Evolutionary conservation across 1,284 basidiomycete species (phyloP).

Genomic region (Leucoagaricus sp.): DNA sequence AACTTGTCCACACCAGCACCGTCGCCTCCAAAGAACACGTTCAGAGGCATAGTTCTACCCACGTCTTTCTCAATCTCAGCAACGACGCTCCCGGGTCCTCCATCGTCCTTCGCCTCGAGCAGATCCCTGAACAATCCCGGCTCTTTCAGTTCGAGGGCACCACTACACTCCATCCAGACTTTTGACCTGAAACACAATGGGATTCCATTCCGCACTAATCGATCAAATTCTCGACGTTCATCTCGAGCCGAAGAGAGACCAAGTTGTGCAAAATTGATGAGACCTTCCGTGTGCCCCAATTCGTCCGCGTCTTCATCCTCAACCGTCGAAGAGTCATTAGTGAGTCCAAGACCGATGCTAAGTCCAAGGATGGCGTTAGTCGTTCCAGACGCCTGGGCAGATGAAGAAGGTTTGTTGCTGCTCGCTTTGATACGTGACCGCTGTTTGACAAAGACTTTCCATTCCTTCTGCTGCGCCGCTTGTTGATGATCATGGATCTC

Average conservation of each 20-base stretch:
- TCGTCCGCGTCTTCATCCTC: constrained; percentile 69
- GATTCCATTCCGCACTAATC: constrained; percentile 82
- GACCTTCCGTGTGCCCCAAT: constrained; percentile 68
- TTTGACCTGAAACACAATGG: constrained; percentile 88
- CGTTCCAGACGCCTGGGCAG: constrained; percentile 29
- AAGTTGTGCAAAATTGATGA: constrained; percentile 90
- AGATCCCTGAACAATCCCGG: constrained; percentile 92
- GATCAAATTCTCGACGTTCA: constrained; percentile 79
- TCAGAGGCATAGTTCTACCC: constrained; percentile 90
- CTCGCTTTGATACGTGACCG: constrained; percentile 41
- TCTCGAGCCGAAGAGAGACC: constrained; percentile 73
- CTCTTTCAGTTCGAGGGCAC: constrained; percentile 88
- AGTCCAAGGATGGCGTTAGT: constrained; percentile 67
- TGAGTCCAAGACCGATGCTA: constrained; percentile 1
- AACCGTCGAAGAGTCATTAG: not conserved
- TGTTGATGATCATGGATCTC: constrained; percentile 88
- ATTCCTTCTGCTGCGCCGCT: constrained; percentile 71
- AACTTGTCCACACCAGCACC: constrained; percentile 93
- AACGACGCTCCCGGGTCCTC: constrained; percentile 58
- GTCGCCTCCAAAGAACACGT: constrained; percentile 95
- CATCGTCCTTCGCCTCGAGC: constrained; percentile 41
- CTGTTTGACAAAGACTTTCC: constrained; percentile 87
- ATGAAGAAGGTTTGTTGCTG: constrained; percentile 18
- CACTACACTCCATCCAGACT: constrained; percentile 91
- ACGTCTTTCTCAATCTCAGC: constrained; percentile 96